Conservation (phyloP, 2,329 filamentous ascomycete species). For the Aspergillus tamarii region DNA sequence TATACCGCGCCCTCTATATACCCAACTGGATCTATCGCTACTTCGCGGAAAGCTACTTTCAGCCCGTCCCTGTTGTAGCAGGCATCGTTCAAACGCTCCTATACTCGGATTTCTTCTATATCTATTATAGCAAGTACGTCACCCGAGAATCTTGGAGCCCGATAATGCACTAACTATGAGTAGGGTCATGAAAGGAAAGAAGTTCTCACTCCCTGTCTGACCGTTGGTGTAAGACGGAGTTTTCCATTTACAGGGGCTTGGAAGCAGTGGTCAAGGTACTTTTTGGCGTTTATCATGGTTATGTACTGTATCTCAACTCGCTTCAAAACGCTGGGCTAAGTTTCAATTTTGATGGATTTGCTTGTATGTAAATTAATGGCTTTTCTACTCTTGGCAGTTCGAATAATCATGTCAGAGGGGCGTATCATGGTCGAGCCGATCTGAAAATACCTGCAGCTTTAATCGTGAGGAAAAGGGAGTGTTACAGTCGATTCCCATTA, state of each 20-base stretch:
- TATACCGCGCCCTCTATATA: constrained; percentile 93
- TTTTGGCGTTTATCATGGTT: background rate
- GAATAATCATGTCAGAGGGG: background rate
- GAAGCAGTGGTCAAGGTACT: background rate
- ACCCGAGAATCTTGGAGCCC: no score
- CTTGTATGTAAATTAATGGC: background rate
- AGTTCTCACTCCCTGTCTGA: constrained; percentile 81
- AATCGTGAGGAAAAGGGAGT: background rate
- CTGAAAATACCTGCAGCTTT: background rate
- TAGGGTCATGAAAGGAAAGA: constrained; percentile 79
- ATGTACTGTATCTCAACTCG: background rate
- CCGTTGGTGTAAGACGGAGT: background rate
- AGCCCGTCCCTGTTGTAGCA: constrained; percentile 85
- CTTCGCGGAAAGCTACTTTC: constrained; percentile 75
- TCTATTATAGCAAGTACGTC: constrained; percentile 91
- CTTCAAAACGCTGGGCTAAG: background rate
- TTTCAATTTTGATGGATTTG: background rate
- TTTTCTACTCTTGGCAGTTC: background rate
- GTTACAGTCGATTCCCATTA: background rate
- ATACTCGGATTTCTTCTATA: constrained; percentile 99
- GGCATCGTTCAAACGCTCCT: constrained; percentile 91
- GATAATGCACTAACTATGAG: constrained; percentile 9
- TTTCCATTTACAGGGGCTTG: background rate
- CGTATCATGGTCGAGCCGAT: background rate
- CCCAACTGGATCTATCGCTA: constrained; percentile 98